These are phyloP conservation scores for Trypanosoma caninum DNA, from an alignment of 208 protist genomes.

Conservation along the genomic window DNA sequence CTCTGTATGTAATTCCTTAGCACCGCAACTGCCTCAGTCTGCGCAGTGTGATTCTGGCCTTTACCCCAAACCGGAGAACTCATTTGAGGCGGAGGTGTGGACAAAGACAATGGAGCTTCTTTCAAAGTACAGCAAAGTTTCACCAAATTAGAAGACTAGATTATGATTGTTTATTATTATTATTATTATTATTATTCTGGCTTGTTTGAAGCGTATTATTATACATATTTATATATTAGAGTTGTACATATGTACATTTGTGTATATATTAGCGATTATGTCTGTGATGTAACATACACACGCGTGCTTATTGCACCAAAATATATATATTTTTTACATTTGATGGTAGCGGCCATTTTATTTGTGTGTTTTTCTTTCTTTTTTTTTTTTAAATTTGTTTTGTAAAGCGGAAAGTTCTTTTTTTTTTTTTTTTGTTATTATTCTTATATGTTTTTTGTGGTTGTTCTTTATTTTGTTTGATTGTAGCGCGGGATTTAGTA, in stretches of 20 bases:
- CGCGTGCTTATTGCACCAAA: background rate
- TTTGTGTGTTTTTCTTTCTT: constrained; percentile 17
- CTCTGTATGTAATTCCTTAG: background rate
- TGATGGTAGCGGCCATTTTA: too few relatives aligned
- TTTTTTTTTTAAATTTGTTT: background rate
- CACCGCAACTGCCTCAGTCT: background rate
- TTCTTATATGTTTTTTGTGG: too few relatives aligned
- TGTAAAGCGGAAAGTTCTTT: background rate
- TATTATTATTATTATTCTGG: background rate
- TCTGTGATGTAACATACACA: background rate
- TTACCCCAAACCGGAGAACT: background rate
- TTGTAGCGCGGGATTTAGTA: too few relatives aligned
- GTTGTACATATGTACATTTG: background rate
- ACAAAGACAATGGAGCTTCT: constrained; percentile 46
- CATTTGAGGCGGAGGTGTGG: constrained; percentile 43
- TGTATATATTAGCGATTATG: background rate
- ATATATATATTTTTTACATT: too few relatives aligned
- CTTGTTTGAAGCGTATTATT: too few relatives aligned
- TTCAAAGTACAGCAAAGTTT: constrained; percentile 27
- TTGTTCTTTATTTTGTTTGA: too few relatives aligned
- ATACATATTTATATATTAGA: too few relatives aligned
- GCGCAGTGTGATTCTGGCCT: background rate
- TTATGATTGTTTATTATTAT: background rate
- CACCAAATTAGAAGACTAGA: constrained; percentile 6
- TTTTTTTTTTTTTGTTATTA: constrained; percentile 4